Base-by-base conservation (phyloP, 805 yeast genomes). In the Sugiyamaella americana region DNA sequence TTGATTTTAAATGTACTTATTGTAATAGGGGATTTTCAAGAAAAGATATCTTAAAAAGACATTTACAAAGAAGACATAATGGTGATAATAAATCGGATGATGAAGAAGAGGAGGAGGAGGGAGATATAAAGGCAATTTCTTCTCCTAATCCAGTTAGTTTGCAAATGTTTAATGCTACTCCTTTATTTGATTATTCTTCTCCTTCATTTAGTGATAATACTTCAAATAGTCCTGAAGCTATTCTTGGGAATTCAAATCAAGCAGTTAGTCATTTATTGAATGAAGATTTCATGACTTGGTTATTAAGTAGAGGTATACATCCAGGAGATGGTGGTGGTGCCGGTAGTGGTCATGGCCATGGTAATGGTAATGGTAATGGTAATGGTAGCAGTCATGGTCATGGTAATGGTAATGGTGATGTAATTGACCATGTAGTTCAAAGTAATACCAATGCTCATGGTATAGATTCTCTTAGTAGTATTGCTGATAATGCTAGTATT, bases 211-310 rank as follows among this genome's bases (percentile, higher is more conserved):
- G 47, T 29, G 57, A 53, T 17, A 44, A 45, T 24, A 42, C 48
- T 20, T 46, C 24, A 3, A 24, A 38, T 4, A 48, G 53, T 36
- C 52, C 56, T 5, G 51, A 51, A 5, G 55, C 55, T 4, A 48
- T 50, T 40, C 48, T 54, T 22, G 51, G 55, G 10, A 53, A 51
- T 39, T 45, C 55, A 1, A 54, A 46, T 37, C 58, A 49, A 26
- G 50, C 49, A 11, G 55, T 47, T 11, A 51, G 55, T 11, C 55
- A 54, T 20, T 43, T 53, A 17, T 41, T 48, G 2, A 54, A 54
- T 37, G 57, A 54, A 37, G 58, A 54, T 36, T 50, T 54, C 24
- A 48, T 54, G 47, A 47, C 48, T 32, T 54, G 58, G 58, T 43
- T 54, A 29, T 39, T 52, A 11, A 32, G 36, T 35, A 37, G 42